Evolutionary conservation across 441 rosid genomes (phyloP), one percentile per base, ranked within the genome.

Genomic region (Arabidopsis hybrid): DNA sequence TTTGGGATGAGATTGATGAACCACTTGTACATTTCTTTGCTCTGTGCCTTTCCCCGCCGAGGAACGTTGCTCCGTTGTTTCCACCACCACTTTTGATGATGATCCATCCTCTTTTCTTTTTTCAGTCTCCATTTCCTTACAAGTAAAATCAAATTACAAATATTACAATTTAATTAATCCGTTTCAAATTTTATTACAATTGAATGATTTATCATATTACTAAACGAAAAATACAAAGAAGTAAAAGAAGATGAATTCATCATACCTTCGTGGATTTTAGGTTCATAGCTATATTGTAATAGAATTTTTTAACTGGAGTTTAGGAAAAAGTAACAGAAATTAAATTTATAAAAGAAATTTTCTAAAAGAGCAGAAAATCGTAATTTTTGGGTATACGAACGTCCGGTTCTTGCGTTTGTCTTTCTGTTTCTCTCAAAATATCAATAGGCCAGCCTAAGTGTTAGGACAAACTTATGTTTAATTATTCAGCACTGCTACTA

Each of bases 21-120:
- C 68, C 58, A 87, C 89, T 65, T 89, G 63, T 46, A 86, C 83
- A 1, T 49, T 82, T 82, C 73, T 87, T 52, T 68, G 47, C 75
- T 84, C 90, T 72, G 75, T 78, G 8, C 65, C 76, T 78, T 86
- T 78, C 38, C 94, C 90, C 3, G 89, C 83, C n/a, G 93, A 78
- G 2, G 93, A 78, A 17, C 72, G 60, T 32, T 77, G 64, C 11
- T 88, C 85, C 13, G 56, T 71, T 2, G 92, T 79, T 64, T 73
- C 78, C 43, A 82, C 81, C 76, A 60, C 79, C 63, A 31, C 76
- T 59, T 65, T 65, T 21, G 26, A 21, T 42, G 76, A 82, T 38
- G 75, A 82, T 65, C 81, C 85, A 78, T 67, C 71, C 21, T 73
- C 82, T 60, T 80, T 79, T 38, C 1, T 17, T 21, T 65, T 40